Conservation (phyloP, 2,329 filamentous ascomycete species). For the Aureobasidium subglaciale region DNA sequence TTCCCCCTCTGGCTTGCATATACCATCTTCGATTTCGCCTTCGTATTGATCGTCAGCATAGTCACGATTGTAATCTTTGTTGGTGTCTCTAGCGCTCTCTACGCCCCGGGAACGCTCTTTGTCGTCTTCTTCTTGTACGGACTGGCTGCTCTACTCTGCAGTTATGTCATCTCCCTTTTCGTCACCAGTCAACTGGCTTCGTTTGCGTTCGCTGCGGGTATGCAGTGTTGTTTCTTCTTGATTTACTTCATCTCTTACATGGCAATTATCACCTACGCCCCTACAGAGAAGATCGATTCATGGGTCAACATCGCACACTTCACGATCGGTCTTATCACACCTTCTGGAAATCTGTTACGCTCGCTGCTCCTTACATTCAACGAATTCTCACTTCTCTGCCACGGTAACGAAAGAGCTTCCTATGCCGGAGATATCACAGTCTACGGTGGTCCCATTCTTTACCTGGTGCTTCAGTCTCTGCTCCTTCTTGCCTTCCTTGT, state of each 20-base stretch:
- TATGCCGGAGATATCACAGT: constrained; percentile 65
- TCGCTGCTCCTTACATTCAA: constrained; percentile 74
- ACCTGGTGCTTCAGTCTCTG: constrained; percentile 67
- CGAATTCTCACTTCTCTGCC: constrained; percentile 73
- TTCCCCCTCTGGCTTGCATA: constrained; percentile 82
- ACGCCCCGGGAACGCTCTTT: constrained; percentile 73
- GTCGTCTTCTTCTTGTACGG: constrained; percentile 75
- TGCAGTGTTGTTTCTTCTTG: constrained; percentile 54
- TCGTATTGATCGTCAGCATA: constrained; percentile 61
- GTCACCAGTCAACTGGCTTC: constrained; percentile 71
- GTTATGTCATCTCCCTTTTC: constrained; percentile 77
- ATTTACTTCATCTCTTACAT: constrained; percentile 41
- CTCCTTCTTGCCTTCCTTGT: constrained; percentile 66
- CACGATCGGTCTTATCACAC: constrained; percentile 64
- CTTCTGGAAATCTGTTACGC: constrained; percentile 67
- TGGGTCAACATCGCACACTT: constrained; percentile 67
- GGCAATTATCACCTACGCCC: constrained; percentile 54
- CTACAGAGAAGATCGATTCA: constrained; percentile 60
- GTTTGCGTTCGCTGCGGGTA: constrained; percentile 74
- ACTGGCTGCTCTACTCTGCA: constrained; percentile 64
- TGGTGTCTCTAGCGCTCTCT: constrained; percentile 60
- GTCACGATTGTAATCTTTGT: constrained; percentile 64
- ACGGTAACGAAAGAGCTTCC: constrained; percentile 52
- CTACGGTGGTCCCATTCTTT: constrained; percentile 80
- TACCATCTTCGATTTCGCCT: constrained; percentile 67